Base-by-base conservation (phyloP, 108 stramenopile species). In the Licmophora abbreviata region DNA sequence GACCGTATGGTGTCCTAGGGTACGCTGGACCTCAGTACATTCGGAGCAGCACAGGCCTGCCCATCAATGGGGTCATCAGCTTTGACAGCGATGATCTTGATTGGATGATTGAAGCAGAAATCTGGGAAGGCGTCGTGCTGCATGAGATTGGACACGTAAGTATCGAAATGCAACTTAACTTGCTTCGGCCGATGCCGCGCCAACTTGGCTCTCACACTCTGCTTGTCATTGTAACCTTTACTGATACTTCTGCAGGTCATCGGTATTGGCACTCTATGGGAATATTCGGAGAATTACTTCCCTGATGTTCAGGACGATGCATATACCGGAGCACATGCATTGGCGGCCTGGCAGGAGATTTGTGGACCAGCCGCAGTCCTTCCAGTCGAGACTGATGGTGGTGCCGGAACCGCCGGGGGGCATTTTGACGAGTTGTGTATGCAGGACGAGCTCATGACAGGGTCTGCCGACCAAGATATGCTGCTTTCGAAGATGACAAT, bases 81-180 rank as follows among this genome's bases (percentile, higher is more conserved):
- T 46, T 46, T 46, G 45, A 46, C 21, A 8, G 1, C 18, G 7
- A 3, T 3, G 24, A 46, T 24, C n/a, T 46, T 26, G 18, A 46
- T 20, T n/a, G 4, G 1, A 3, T 46, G 45, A 20, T 26, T 1
- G 45, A 23, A 20, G 4, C 15, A 24, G 45, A 24, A 3, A 4
- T 4, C 2, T 51, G 23, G 14, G 12, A 14, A 36, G 4, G n/a
- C 3, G 50, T 51, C 17, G 34, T 51, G 14, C 34, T 51, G 1
- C 50, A 51, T 32, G 50, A 51, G 28, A 14, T 51, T 29, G 50
- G 50, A 11, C 50, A 51, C 21, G 50, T 51, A n/a, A n/a, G n/a
- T n/a, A n/a, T n/a, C n/a, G n/a, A 50, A 28, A 7, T 50, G 48
- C 27, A n/a, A 28, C 48, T 29, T 14, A 29, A n/a, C n/a, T n/a